Evolutionary conservation across 1,284 basidiomycete genomes (phyloP).

Genomic region (Lentinula novae-zelandiae): DNA sequence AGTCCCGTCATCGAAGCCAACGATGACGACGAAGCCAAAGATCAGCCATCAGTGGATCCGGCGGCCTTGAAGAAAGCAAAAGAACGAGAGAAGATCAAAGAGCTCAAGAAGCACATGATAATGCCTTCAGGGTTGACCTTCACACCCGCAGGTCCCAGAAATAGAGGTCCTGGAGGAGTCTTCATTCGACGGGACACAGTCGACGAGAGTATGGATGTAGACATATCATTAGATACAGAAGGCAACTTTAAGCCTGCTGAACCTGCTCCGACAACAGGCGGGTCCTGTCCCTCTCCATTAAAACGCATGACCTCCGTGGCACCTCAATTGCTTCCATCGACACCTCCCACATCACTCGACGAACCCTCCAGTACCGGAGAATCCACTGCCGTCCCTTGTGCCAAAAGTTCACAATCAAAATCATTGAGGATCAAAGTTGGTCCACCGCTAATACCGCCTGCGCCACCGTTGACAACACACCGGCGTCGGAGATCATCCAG

Average conservation of each 20-base stretch:
- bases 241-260: background rate
- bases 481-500: slow-evolving; percentile 6
- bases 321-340: background rate
- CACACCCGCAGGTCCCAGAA: slow-evolving; percentile 16
- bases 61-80: slow-evolving; percentile 7
- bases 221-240: slow-evolving; percentile 32
- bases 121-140: slow-evolving; percentile 30
- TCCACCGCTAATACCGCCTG: background rate
- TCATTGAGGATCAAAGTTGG: background rate
- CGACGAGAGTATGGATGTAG: slow-evolving; percentile 59
- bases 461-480: background rate
- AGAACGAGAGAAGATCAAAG: slow-evolving; percentile 41
- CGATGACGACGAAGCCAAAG: slow-evolving; percentile 36
- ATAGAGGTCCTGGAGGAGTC: slow-evolving; percentile 33
- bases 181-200: slow-evolving; percentile 51
- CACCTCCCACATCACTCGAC: background rate
- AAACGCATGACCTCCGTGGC: background rate
- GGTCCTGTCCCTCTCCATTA: background rate
- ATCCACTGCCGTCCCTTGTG: background rate
- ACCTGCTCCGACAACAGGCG: background rate
- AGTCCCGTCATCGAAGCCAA: slow-evolving; percentile 22
- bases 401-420: background rate
- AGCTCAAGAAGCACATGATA: slow-evolving; percentile 54
- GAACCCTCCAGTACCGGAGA: background rate
- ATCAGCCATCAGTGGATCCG: slow-evolving; percentile 15